Percentiles rank a stretch among this genome's conserved stretches.
phyloP scores from a whole-genome alignment of 805 yeast genomes.

The Isabelozyma pseudorhagii region DNA sequence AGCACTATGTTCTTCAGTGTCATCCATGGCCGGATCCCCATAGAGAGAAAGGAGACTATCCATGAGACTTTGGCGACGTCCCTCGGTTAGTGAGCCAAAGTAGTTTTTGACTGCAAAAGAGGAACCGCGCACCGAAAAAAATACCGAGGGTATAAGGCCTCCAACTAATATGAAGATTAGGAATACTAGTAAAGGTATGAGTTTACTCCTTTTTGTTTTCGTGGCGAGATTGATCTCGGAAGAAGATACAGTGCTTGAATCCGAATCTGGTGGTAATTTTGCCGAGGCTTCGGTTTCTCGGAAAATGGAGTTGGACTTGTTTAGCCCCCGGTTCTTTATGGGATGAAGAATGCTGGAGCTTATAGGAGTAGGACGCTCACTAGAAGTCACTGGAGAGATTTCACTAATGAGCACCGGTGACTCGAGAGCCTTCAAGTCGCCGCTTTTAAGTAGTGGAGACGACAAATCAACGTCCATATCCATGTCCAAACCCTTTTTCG shows the following conservation, averaged over 20 bases:
- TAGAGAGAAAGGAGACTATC: neutral
- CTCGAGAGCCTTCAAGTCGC: neutral
- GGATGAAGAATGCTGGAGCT: slow-evolving; percentile 10
- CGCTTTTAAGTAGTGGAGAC: neutral
- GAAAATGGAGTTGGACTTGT: slow-evolving; percentile 9
- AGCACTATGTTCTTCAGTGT: neutral
- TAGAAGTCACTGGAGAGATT: slow-evolving; percentile 7
- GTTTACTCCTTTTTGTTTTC: neutral
- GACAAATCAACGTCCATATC: neutral
- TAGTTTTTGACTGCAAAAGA: neutral
- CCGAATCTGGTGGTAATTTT: neutral
- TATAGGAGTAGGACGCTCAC: neutral
- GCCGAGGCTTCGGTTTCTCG: slow-evolving; percentile 9
- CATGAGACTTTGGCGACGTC: neutral
- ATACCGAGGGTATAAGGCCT: slow-evolving; percentile 17
- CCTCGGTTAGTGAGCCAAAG: neutral
- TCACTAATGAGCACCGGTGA: slow-evolving; percentile 3
- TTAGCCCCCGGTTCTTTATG: slow-evolving; percentile 7
- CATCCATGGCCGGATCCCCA: neutral
- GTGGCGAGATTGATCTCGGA: neutral
- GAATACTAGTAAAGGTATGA: slow-evolving; percentile 2
- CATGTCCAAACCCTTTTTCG: too few species aligned
- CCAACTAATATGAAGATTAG: slow-evolving; percentile 10
- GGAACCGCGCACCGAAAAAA: slow-evolving; percentile 4
- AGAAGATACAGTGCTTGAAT: neutral